phyloP scores from a whole-genome alignment of 164 flowering plant species.

The Pachysandra terminalis region DNA sequence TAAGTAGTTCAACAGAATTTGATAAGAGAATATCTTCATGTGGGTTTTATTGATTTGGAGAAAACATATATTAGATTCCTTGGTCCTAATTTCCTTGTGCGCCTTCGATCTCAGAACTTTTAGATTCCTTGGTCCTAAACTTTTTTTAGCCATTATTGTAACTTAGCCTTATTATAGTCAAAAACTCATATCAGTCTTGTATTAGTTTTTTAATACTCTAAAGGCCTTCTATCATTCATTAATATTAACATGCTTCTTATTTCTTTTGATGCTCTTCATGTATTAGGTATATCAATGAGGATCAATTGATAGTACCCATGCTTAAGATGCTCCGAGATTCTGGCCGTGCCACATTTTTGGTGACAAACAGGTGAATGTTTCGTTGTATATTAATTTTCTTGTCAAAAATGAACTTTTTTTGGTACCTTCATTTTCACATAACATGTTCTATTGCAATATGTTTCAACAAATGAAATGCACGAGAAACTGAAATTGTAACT shows the following conservation, averaged over 20 bases:
- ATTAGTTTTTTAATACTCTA: background rate
- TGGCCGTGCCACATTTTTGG: slow-evolving; percentile 85
- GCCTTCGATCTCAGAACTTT: no score
- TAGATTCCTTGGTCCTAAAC: no score
- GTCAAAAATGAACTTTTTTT: slow-evolving; percentile 2
- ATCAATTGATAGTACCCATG: slow-evolving; percentile 76
- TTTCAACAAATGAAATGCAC: background rate
- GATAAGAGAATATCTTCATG: no score
- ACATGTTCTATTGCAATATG: background rate
- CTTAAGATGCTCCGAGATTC: slow-evolving; percentile 88
- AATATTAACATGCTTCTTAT: background rate
- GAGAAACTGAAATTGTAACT: background rate
- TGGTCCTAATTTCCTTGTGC: no score
- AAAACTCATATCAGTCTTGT: background rate
- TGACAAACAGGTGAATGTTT: slow-evolving; percentile 75
- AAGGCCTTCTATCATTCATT: background rate
- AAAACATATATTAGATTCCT: no score
- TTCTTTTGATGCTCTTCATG: slow-evolving; percentile 1
- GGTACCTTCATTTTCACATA: slow-evolving; percentile 4
- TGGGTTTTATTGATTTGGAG: no score
- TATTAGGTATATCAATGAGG: slow-evolving; percentile 84
- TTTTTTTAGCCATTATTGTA: no score
- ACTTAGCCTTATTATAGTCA: no score
- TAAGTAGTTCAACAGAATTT: no score
- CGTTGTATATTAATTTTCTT: no score